These are phyloP conservation scores for Candida nemodendra DNA, from an alignment of 805 yeast genomes.

Conservation along the genomic window DNA sequence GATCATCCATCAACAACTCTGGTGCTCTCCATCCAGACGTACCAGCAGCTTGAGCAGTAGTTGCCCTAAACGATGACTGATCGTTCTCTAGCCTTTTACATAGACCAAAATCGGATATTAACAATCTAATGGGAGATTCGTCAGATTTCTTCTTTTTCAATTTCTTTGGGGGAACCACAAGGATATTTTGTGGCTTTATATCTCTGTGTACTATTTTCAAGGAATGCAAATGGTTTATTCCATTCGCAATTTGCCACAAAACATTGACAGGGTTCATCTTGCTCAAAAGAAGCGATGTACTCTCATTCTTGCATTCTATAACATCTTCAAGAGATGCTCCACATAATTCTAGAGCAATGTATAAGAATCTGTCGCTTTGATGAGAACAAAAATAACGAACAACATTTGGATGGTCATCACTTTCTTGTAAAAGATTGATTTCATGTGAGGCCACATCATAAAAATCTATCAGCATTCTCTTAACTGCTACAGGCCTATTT, in stretches of 20 bases:
- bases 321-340: slow-evolving; percentile 86
- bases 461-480: slow-evolving; percentile 88
- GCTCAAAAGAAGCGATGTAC: slow-evolving; percentile 37
- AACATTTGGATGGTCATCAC: slow-evolving; percentile 96
- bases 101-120: slow-evolving; percentile 94
- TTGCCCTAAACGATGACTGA: slow-evolving; percentile 90
- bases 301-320: slow-evolving; percentile 50
- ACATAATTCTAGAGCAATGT: slow-evolving; percentile 91
- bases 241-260: slow-evolving; percentile 75
- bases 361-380: slow-evolving; percentile 79
- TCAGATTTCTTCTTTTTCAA: slow-evolving; percentile 23
- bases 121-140: slow-evolving; percentile 54
- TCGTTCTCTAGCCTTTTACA: slow-evolving; percentile 90
- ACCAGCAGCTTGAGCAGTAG: slow-evolving; percentile 91
- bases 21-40: slow-evolving; percentile 99
- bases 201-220: slow-evolving; percentile 93
- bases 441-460: slow-evolving; percentile 94
- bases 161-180: slow-evolving; percentile 71
- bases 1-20: slow-evolving; percentile 57
- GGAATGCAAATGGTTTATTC: slow-evolving; percentile 82
- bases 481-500: slow-evolving; percentile 92
- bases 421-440: slow-evolving; percentile 80
- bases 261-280: slow-evolving; percentile 51
- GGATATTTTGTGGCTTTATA: slow-evolving; percentile 88
- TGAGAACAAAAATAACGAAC: slow-evolving; percentile 93